Base-by-base conservation (phyloP, 176 grass and related monocot genomes). In the Saccharum officinarum region DNA sequence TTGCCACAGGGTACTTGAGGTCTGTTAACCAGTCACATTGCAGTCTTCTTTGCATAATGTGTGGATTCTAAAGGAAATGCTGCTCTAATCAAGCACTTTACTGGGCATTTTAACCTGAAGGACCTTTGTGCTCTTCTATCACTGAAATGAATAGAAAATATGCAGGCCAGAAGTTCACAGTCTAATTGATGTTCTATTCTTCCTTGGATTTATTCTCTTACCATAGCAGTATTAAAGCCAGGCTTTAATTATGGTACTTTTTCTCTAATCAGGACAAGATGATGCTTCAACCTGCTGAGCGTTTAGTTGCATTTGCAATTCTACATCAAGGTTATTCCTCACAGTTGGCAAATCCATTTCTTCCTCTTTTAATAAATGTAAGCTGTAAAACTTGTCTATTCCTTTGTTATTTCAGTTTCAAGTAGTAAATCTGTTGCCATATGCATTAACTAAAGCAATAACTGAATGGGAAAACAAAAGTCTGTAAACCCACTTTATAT, bases 251-350 rank as follows among this genome's bases (percentile, higher is more conserved):
- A 50, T 44, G 41, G 39, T 67, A 50, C 39, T 15, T 54, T 72
- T 30, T 60, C 73, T 61, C 67, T 88, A 5, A 39, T 62, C 91
- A 98, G 96, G 96, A 98, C 88, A 98, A 94, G 80, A 78, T 75
- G 64, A 79, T 98, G 87, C 86, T 98, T 86, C 85, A 57, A 90
- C 86, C 87, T 65, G 86, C 87, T 83, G 91, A 95, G 84, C 96
- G 96, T 52, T 86, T 98, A 87, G 82, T 98, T 90, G 96, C 93
- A 85, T 91, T 94, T 84, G 77, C 65, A 77, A 92, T 98, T 85
- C 88, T 98, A 69, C 86, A 94, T 81, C 89, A 92, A 71, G 86
- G 71, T 23, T 95, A 89, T 91, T 91, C 86, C 66, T 89, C 86
- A 83, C 69, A 92, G 64, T 85, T 91, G 77, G 89, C 37, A 72